Conservation (phyloP, 2,329 filamentous ascomycete genomes). For the Leptographium radiaticola region DNA sequence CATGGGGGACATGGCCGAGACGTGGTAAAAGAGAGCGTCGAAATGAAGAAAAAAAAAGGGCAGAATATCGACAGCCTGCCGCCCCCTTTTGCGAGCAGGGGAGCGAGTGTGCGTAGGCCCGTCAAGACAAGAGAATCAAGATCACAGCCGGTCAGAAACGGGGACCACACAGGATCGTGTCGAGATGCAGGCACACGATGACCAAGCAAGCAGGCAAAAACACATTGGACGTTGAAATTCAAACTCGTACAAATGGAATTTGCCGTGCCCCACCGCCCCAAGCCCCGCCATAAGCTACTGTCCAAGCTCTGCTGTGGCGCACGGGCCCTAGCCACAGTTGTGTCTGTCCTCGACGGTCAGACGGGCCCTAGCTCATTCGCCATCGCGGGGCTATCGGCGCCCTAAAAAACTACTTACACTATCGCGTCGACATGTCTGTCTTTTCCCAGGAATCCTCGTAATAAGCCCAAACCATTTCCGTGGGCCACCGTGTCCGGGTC, state of each 20-base stretch:
- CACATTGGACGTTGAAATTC: neutral
- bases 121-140: too few relatives aligned
- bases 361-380: neutral
- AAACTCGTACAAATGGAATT: neutral
- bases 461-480: too few relatives aligned
- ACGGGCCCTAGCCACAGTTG: neutral
- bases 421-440: neutral
- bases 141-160: too few relatives aligned
- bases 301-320: neutral
- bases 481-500: neutral
- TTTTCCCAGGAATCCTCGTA: too few relatives aligned
- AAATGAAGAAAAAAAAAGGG: too few relatives aligned
- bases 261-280: neutral
- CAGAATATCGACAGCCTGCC: too few relatives aligned
- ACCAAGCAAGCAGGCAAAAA: neutral
- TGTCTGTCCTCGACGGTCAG: too few relatives aligned
- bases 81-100: too few relatives aligned
- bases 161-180: too few relatives aligned
- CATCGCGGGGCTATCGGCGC: neutral
- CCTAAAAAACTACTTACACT: neutral
- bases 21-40: too few relatives aligned
- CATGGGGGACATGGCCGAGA: conserved; percentile 13
- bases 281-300: neutral
- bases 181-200: too few relatives aligned
- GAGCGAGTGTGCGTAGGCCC: too few relatives aligned